A percentile compares a stretch with the other conserved stretches of the same genome.
These are phyloP conservation scores for Colletotrichum echinochloae DNA, from an alignment of 2,329 filamentous ascomycete species.

Conservation along the genomic window DNA sequence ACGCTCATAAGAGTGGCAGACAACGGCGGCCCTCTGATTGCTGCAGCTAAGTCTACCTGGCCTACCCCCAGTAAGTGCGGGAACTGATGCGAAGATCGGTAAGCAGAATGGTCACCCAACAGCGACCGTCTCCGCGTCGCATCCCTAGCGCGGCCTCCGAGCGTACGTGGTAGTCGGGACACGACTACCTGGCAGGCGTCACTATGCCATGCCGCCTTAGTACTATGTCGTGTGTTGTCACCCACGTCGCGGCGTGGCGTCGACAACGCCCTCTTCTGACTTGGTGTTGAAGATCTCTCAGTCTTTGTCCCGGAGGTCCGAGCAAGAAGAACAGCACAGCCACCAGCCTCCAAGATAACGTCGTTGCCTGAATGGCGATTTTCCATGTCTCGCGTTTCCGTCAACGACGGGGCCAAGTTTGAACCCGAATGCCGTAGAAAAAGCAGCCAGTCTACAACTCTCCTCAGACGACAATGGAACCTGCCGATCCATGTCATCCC, in stretches of 20 bases:
- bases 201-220: slow-evolving; percentile 3
- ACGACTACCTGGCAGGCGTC: slow-evolving; percentile 17
- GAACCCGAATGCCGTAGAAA: background rate
- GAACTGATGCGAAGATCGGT: slow-evolving; percentile 26
- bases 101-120: slow-evolving; percentile 15
- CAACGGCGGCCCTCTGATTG: slow-evolving; percentile 15
- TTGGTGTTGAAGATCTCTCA: background rate
- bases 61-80: background rate
- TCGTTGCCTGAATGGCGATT: background rate
- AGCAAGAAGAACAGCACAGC: slow-evolving; percentile 23
- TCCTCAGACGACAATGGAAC: slow-evolving; percentile 25
- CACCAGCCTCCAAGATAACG: slow-evolving; percentile 6
- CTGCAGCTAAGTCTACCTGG: slow-evolving; percentile 10
- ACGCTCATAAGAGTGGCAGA: background rate
- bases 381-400: background rate
- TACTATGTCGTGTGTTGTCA: slow-evolving; percentile 10
- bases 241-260: slow-evolving; percentile 22
- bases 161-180: slow-evolving; percentile 3
- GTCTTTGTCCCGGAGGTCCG: slow-evolving; percentile 32
- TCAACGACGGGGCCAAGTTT: background rate
- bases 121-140: slow-evolving; percentile 1
- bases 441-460: slow-evolving; percentile 3
- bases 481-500: slow-evolving; percentile 1
- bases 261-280: slow-evolving; percentile 23
- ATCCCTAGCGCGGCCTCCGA: slow-evolving; percentile 11